Base-by-base conservation (phyloP, 352 stramenopile genomes). In the Phytopythium oedochilum region DNA sequence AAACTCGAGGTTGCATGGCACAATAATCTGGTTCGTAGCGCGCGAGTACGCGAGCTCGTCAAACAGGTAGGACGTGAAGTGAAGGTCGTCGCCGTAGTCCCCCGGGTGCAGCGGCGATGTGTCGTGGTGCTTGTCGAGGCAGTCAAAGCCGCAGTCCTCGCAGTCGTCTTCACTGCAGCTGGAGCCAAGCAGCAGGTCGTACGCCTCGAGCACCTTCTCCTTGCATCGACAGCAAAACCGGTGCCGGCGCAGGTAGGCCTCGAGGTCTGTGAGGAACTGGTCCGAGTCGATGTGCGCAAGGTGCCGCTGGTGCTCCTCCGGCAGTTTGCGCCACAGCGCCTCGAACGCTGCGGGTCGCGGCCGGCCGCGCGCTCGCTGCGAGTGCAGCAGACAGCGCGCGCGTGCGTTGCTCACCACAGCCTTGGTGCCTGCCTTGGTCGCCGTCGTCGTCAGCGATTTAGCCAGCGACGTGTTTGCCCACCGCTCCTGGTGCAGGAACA, bases 141-240 rank as follows among this genome's bases (percentile, higher is more conserved):
- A 93, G 49, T 92, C 82, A 39, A 92, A 86, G 39, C 73, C 75
- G 22, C 84, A 94, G 63, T 91, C 82, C 57, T 94, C 84, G 57
- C 84, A 94, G 53, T 94, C 84, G 61, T 89, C 80, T 49, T 94
- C 84, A 40, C 80, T 92, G 58, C 82, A 92, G 38, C 84, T 91
- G 47, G 82, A 89, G 5, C 82, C 84, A 23, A 92, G 86, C 25
- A 94, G 72, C 60, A 94, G 53, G 61, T 94, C 84, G 75, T 92
- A 94, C 35, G 84, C 84, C 60, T 94, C 84, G 56, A 94, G 71
- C 38, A 94, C 84, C 55, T 94, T 94, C 49, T 94, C 84, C 55
- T 94, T 94, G 57, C 84, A 94, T 11, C 84, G 80, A 57, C 84
- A 94, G 59, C 84, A 94, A 61, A 94, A 94, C 17, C 84, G 84